phyloP scores from a whole-genome alignment of 495 filamentous ascomycete genomes.

The Cenococcum geophilum region DNA sequence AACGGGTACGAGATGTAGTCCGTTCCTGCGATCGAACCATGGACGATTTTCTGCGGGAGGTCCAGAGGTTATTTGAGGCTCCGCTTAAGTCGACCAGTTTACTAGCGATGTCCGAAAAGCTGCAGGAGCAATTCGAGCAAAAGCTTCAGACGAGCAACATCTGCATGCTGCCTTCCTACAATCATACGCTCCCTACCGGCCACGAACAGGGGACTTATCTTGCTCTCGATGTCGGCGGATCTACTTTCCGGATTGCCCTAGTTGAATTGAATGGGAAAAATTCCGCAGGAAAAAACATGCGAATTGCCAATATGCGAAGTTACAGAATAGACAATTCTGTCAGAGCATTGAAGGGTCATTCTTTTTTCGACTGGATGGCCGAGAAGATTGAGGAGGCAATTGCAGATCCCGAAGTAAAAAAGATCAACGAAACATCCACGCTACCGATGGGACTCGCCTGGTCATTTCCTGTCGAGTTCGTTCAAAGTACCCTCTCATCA shows the following conservation, averaged over 20 bases:
- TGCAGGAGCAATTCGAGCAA: slow-evolving; percentile 53
- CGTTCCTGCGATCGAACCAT: slow-evolving; percentile 36
- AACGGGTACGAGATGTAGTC: slow-evolving; percentile 35
- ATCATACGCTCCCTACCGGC: slow-evolving; percentile 55
- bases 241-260: slow-evolving; percentile 59
- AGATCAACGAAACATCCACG: slow-evolving; percentile 31
- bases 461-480: slow-evolving; percentile 63
- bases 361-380: slow-evolving; percentile 68
- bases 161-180: slow-evolving; percentile 64
- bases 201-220: slow-evolving; percentile 55
- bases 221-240: slow-evolving; percentile 61
- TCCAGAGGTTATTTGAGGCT: slow-evolving; percentile 46
- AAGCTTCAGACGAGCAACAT: slow-evolving; percentile 50
- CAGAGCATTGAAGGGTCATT: slow-evolving; percentile 48
- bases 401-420: slow-evolving; percentile 32
- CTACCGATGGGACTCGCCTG: slow-evolving; percentile 59
- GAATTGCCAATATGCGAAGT: slow-evolving; percentile 46
- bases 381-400: slow-evolving; percentile 51
- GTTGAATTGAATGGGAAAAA: slow-evolving; percentile 50
- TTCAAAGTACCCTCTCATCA: slow-evolving; percentile 1
- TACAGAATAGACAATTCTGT: slow-evolving; percentile 51
- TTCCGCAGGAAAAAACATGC: slow-evolving; percentile 41
- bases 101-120: slow-evolving; percentile 51
- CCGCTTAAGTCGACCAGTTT: slow-evolving; percentile 39
- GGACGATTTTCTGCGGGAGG: slow-evolving; percentile 48